Evolutionary conservation across 2,329 filamentous ascomycete species (phyloP), one percentile per base, ranked within the genome.

Genomic region (Neofusicoccum laricinum): DNA sequence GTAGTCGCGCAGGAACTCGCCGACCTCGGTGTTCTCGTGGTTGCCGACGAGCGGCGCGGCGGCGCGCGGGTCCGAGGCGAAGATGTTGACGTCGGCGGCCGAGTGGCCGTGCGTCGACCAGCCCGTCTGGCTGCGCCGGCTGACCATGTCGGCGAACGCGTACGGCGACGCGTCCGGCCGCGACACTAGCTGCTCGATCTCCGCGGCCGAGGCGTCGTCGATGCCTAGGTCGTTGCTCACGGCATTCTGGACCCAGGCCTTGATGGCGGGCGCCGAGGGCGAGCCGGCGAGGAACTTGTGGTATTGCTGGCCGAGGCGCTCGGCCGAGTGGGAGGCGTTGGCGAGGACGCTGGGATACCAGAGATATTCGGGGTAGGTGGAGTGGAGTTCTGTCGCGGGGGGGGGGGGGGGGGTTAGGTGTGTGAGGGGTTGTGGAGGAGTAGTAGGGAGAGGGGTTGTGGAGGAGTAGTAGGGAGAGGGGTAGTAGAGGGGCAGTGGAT

Each of bases 51-150:
- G 82, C 14, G 84, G 81, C 48, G 85, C 83, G 0, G 88, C 86
- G 34, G 81, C 79, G 41, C 85, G 83, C 0, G 86, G 83, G 3
- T 91, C 88, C 0, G 90, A 93, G 61, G 91, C 90, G 79, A 98
- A 99, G 69, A 99, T 92, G 77, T 99, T 99, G 55, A 99, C 95
- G 74, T 99, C 95, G 7, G 95, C 93, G 59, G 90, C 95, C 73
- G 73, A 72, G 66, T 21, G 32, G 32, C 95, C 95, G 75, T 97
- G 94, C 0, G 93, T 97, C 68, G 86, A 89, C 95, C 95, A 99
- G 14, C 95, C 96, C 48, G 97, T 86, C 73, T 96, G 92, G 1
- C 93, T 91, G 66, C 95, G 87, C 4, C 90, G 85, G 69, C 91
- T 96, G 69, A 98, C 86, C 81, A 99, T 94, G 72, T 92, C 88